Evolutionary conservation across 257 asterid species (phyloP).

Genomic region (Ajuga chamaepitys): DNA sequence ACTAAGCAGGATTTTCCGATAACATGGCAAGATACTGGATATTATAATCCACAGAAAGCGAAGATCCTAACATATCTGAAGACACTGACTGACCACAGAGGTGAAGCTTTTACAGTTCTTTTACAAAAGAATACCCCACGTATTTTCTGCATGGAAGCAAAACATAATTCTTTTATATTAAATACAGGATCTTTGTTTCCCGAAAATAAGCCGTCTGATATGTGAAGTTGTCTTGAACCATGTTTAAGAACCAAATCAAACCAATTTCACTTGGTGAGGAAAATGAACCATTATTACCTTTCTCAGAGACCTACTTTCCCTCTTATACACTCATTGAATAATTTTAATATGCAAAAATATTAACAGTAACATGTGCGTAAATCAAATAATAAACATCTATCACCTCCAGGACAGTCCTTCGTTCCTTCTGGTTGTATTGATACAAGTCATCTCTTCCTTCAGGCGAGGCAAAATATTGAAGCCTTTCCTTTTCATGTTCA

Average conservation of each 20-base stretch:
- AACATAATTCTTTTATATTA: background rate
- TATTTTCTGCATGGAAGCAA: background rate
- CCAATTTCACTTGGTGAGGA: constrained; percentile 11
- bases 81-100: background rate
- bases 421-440: constrained; percentile 87
- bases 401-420: constrained; percentile 95
- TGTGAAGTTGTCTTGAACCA: background rate
- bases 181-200: background rate
- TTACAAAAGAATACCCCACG: background rate
- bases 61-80: background rate
- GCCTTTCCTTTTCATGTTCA: constrained; percentile 93
- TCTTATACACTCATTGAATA: background rate
- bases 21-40: background rate
- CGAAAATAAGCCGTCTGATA: background rate
- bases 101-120: background rate
- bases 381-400: constrained; percentile 4
- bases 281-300: background rate
- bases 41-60: constrained; percentile 2
- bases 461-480: constrained; percentile 77
- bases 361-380: background rate
- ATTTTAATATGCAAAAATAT: background rate
- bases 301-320: background rate
- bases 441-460: constrained; percentile 99
- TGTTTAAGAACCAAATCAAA: background rate
- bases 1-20: background rate